Evolutionary conservation across 495 filamentous ascomycete species (phyloP), one percentile per base, ranked within the genome.

Genomic region (Tuber melanosporum): DNA sequence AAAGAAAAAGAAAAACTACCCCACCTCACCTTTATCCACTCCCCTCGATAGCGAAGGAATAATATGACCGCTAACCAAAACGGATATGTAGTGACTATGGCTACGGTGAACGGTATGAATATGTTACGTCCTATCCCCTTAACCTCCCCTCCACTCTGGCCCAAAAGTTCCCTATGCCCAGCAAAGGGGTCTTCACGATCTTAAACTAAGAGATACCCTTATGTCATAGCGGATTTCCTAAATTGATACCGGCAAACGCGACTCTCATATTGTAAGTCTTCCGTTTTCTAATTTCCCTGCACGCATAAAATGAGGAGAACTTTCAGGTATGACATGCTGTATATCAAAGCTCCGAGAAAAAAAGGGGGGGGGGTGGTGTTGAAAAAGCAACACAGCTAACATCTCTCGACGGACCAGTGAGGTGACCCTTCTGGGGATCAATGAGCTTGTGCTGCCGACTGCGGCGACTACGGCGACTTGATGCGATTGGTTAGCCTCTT

Each of bases 81-180:
- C 0, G 74, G 52, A 45, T 42, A 75, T 76, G 43, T 74, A 91
- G 90, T 79, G 89, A 91, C 84, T 91, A 85, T 77, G 90, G 85
- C 74, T 92, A 92, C 79, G 90, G 90, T 66, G 77, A 85, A 12
- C 79, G 85, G 89, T 91, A 86, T 83, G 88, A 83, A 70, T 75
- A 77, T 77, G 71, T 78, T 71, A 57, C 71, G 66, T 71, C 74
- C 49, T 39, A 66, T 66, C 57, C 12, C 32, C 32, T 32, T 32
- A 62, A 26, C 52, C 20, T 32, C 14, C 14, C 1, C n/a, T 32
- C 3, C 52, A 62, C n/a, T 26, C n/a, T 26, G 52, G n/a, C 14
- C n/a, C n/a, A n/a, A 26, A 26, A 26, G 52, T 62, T 62, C 19
- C 12, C 52, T 14, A 62, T 62, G 12, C 52, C 52, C 57, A 66